These are phyloP conservation scores for Cercophora sp. DNA, from an alignment of 495 filamentous ascomycete species.

Conservation along the genomic window DNA sequence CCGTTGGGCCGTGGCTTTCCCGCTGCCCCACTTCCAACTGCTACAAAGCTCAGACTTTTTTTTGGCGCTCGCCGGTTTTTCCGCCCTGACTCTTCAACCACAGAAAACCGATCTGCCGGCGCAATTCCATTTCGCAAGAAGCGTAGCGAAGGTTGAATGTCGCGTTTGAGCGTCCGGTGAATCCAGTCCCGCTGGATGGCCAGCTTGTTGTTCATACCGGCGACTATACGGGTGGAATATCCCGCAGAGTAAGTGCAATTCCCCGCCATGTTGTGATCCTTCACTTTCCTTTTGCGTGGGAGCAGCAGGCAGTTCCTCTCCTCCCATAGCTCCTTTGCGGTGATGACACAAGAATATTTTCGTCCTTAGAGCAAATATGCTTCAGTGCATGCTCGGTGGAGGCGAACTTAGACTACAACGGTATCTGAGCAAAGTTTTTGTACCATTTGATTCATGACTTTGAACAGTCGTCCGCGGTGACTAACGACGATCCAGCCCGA, in stretches of 20 bases:
- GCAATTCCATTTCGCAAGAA: no score
- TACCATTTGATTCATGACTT: not conserved
- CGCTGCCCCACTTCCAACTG: slow-evolving; percentile 8
- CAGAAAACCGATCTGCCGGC: no score
- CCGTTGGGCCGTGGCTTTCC: slow-evolving; percentile 4
- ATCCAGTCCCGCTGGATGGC: no score
- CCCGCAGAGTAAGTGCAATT: slow-evolving; percentile 23
- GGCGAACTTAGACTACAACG: slow-evolving; percentile 91
- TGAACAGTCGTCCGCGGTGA: not conserved
- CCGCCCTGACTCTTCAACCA: not conserved
- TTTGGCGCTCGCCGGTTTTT: not conserved
- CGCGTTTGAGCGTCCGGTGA: no score
- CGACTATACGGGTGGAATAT: slow-evolving; percentile 19
- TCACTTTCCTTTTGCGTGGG: not conserved
- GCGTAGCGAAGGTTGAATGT: no score
- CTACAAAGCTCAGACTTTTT: slow-evolving; percentile 9
- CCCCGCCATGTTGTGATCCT: not conserved
- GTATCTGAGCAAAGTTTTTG: slow-evolving; percentile 80
- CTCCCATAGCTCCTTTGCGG: slow-evolving; percentile 31
- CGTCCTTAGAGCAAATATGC: slow-evolving; percentile 57
- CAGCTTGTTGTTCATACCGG: not conserved
- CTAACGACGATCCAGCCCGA: slow-evolving; percentile 20
- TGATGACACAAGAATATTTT: slow-evolving; percentile 56
- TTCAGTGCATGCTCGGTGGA: slow-evolving; percentile 73
- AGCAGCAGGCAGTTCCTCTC: not conserved